These are phyloP conservation scores for Acidomyces sp. DNA, from an alignment of 495 filamentous ascomycete species.

Conservation along the genomic window DNA sequence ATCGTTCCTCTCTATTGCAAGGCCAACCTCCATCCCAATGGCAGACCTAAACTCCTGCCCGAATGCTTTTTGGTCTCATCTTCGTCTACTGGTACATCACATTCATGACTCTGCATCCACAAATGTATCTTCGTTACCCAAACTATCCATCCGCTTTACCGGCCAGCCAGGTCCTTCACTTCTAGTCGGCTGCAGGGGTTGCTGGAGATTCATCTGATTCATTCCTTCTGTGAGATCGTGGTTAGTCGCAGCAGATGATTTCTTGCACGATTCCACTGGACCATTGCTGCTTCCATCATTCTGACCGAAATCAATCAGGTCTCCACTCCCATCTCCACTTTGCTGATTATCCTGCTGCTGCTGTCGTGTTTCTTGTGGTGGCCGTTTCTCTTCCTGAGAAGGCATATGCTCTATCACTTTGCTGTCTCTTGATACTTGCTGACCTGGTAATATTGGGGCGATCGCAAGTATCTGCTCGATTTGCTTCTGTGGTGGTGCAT, in stretches of 20 bases:
- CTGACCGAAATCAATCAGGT: conserved; percentile 23
- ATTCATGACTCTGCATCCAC: not conserved
- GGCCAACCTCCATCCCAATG: no score
- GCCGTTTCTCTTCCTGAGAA: conserved; percentile 2
- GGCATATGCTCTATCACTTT: not conserved
- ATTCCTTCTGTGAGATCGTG: conserved; percentile 1
- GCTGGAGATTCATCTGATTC: conserved; percentile 2
- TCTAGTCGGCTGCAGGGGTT: not conserved
- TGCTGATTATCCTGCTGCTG: conserved; percentile 13
- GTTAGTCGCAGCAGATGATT: conserved; percentile 10
- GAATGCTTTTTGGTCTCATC: no score
- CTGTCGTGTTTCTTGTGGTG: conserved; percentile 3
- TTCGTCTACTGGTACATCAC: no score
- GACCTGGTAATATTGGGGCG: conserved; percentile 71
- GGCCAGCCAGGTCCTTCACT: not conserved
- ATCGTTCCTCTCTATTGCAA: no score
- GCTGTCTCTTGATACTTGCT: no score
- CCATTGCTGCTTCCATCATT: conserved; percentile 9
- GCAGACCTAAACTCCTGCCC: no score
- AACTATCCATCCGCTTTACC: conserved; percentile 6
- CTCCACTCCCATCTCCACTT: not conserved
- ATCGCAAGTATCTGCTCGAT: conserved; percentile 75
- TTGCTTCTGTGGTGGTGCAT: conserved; percentile 52
- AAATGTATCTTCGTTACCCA: conserved; percentile 1
- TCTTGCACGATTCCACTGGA: not conserved